Evolutionary conservation across 140 eudicot species (phyloP).

Genomic region (Cichorium intybus): DNA sequence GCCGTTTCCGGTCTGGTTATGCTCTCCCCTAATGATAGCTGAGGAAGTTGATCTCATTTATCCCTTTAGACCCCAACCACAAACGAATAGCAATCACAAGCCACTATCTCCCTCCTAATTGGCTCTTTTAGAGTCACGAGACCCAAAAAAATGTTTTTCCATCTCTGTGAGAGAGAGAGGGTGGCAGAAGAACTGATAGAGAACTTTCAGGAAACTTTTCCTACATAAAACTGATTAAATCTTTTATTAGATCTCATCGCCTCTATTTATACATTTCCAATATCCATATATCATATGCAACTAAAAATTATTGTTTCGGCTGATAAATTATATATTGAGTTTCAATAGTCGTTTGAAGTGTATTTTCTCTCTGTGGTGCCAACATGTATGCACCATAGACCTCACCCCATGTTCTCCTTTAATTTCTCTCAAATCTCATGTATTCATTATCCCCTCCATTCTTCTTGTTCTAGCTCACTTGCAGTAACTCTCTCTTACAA

Average conservation of each 20-base stretch:
- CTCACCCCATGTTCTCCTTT: slow-evolving; percentile 10
- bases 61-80: slow-evolving; percentile 29
- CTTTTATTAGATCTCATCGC: slow-evolving; percentile 28
- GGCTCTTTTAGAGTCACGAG: slow-evolving; percentile 63
- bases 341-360: slow-evolving; percentile 5
- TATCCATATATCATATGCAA: neutral
- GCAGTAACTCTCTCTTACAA: neutral
- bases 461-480: neutral
- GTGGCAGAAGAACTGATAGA: slow-evolving; percentile 51
- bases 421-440: neutral
- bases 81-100: slow-evolving; percentile 17
- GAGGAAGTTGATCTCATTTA: no score
- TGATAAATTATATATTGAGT: slow-evolving; percentile 2
- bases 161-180: slow-evolving; percentile 17
- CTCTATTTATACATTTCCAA: slow-evolving; percentile 10
- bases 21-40: no score
- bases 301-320: slow-evolving; percentile 13
- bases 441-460: slow-evolving; percentile 13
- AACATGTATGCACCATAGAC: slow-evolving; percentile 28
- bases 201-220: slow-evolving; percentile 32
- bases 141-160: slow-evolving; percentile 43
- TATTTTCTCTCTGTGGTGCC: slow-evolving; percentile 26
- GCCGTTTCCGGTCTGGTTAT: no score
- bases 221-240: slow-evolving; percentile 23
- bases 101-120: slow-evolving; percentile 8